Evolutionary conservation across 2,329 filamentous ascomycete genomes (phyloP).

Genomic region (Xylaria sp.): DNA sequence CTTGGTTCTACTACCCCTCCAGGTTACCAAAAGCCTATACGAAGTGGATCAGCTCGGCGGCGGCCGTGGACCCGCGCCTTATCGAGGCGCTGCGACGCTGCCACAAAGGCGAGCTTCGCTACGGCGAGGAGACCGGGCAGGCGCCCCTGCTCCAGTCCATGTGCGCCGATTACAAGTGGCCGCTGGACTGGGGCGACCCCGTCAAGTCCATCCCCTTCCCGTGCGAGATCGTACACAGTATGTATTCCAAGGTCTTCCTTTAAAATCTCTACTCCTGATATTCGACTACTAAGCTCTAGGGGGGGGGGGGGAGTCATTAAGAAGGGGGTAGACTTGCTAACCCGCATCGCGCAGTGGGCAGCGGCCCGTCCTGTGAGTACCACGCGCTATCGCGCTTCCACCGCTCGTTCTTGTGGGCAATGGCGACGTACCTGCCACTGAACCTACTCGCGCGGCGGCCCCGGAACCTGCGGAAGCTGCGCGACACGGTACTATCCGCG

Average conservation of each 20-base stretch:
- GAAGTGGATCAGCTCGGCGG: slow-evolving; percentile 79
- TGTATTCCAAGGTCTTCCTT: not conserved
- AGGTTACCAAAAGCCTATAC: slow-evolving; percentile 74
- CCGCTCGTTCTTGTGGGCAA: slow-evolving; percentile 72
- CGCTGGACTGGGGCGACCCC: slow-evolving; percentile 74
- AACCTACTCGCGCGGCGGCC: slow-evolving; percentile 63
- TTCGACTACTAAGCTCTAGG: too few species aligned
- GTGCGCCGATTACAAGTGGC: slow-evolving; percentile 72
- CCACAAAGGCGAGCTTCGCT: slow-evolving; percentile 64
- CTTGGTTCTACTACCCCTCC: slow-evolving; percentile 78
- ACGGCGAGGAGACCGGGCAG: slow-evolving; percentile 74
- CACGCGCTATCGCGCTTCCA: slow-evolving; percentile 71
- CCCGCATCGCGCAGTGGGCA: slow-evolving; percentile 52
- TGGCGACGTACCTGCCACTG: slow-evolving; percentile 76
- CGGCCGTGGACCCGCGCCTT: slow-evolving; percentile 73
- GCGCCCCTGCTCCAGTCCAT: slow-evolving; percentile 69
- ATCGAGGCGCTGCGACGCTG: slow-evolving; percentile 73
- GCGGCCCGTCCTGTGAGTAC: slow-evolving; percentile 71
- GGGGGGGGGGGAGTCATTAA: not conserved
- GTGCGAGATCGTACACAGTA: slow-evolving; percentile 77
- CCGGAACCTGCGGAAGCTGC: slow-evolving; percentile 48
- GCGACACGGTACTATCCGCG: slow-evolving; percentile 59
- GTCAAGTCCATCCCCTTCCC: slow-evolving; percentile 70
- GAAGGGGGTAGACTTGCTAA: not conserved
- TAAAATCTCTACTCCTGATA: too few species aligned